A percentile compares a stretch with the other conserved stretches of the same genome.
These are phyloP conservation scores for Isabelozyma gotoi DNA, from an alignment of 805 yeast genomes.

Conservation along the genomic window DNA sequence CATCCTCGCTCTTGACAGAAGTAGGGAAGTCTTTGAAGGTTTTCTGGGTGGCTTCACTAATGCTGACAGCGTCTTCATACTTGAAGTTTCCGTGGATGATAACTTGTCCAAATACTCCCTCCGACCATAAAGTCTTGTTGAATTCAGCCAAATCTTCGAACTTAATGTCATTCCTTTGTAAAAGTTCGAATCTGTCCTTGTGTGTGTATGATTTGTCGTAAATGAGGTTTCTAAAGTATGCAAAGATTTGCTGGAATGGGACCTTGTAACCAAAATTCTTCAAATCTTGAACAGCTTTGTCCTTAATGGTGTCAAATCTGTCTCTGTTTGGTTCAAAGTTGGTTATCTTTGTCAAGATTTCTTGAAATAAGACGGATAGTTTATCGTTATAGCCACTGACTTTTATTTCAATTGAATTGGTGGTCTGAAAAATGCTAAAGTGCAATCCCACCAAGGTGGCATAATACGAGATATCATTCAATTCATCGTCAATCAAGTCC, in stretches of 20 bases:
- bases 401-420: constrained; percentile 69
- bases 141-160: constrained; percentile 53
- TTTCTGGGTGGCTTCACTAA: constrained; percentile 43
- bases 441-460: constrained; percentile 80
- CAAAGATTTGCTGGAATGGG: constrained; percentile 78
- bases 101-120: constrained; percentile 67
- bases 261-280: constrained; percentile 69
- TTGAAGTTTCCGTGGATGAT: constrained; percentile 72
- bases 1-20: constrained; percentile 37
- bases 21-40: constrained; percentile 22
- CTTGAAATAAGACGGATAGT: constrained; percentile 57
- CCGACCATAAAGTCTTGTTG: constrained; percentile 44
- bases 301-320: constrained; percentile 68
- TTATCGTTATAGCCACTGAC: constrained; percentile 86
- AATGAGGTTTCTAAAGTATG: constrained; percentile 59
- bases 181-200: constrained; percentile 56
- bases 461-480: constrained; percentile 76
- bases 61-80: constrained; percentile 51
- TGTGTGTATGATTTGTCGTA: constrained; percentile 70
- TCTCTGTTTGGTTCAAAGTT: constrained; percentile 50
- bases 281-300: constrained; percentile 58
- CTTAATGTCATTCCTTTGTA: constrained; percentile 34
- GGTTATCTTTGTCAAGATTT: constrained; percentile 55
- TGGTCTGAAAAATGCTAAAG: constrained; percentile 54
- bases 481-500: constrained; percentile 71